Percentiles rank a stretch among this genome's conserved stretches.
Conservation (phyloP, 2,329 filamentous ascomycete species). For the Magnaporthiopsis rhizophila region DNA sequence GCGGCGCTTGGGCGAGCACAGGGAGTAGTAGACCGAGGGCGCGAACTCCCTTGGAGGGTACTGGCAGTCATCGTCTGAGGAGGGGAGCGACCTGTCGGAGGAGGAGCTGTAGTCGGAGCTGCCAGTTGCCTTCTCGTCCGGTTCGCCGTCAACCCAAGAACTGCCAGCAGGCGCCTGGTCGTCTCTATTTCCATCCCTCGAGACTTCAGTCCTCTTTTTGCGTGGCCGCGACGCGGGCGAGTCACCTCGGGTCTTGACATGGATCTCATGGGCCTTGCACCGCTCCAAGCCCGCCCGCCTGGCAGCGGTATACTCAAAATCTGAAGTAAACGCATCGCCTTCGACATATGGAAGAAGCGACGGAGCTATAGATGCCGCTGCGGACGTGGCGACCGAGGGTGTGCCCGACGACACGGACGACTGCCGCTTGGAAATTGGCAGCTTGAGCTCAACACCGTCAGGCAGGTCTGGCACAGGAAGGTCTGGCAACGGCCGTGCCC, state of each 20-base stretch:
- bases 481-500: conserved; percentile 21
- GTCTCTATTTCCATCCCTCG: neutral
- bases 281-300: conserved; percentile 1
- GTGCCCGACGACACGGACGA: neutral
- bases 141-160: neutral
- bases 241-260: neutral
- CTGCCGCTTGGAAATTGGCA: neutral
- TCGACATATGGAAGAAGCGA: conserved; percentile 11
- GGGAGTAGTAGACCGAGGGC: neutral
- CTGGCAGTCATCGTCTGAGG: neutral
- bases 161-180: neutral
- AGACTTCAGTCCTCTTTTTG: too few species aligned
- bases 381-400: neutral
- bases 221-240: neutral
- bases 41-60: neutral
- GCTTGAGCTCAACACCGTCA: conserved; percentile 52
- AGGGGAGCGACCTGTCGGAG: neutral
- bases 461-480: conserved; percentile 34
- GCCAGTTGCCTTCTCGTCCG: neutral
- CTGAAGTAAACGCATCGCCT: conserved; percentile 6
- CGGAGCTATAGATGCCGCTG: conserved; percentile 9
- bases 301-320: neutral
- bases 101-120: neutral
- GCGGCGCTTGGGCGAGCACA: neutral
- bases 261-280: neutral